Percentiles rank a stretch among this genome's conserved stretches.
Conservation (phyloP, 2,329 filamentous ascomycete species). For the Ascochyta clinopodiicola region DNA sequence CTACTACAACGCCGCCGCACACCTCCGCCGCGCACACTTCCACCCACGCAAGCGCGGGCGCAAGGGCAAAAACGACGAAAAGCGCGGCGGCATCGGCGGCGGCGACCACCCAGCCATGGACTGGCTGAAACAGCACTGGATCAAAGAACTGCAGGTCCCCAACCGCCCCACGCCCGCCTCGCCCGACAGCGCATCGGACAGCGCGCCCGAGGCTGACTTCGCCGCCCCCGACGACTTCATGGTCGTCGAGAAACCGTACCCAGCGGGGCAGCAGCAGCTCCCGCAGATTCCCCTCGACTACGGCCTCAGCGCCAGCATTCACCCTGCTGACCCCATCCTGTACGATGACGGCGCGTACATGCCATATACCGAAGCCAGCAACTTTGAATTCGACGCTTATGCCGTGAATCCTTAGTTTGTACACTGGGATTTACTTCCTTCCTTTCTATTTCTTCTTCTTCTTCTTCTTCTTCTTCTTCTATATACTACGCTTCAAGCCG, state of each 20-base stretch:
- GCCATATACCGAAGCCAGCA: slow-evolving; percentile 24
- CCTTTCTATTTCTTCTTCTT: slow-evolving; percentile 7
- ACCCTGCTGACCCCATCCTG: slow-evolving; percentile 27
- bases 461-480: background rate
- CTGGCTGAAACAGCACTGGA: slow-evolving; percentile 64
- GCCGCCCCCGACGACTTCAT: background rate
- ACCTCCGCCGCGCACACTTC: slow-evolving; percentile 88
- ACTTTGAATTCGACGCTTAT: slow-evolving; percentile 39
- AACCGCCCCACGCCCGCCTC: slow-evolving; percentile 28
- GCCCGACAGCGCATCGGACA: slow-evolving; percentile 33
- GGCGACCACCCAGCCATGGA: slow-evolving; percentile 69
- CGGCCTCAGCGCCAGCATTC: slow-evolving; percentile 26
- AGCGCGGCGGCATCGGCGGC: slow-evolving; percentile 66
- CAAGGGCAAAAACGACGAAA: slow-evolving; percentile 64
- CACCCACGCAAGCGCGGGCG: slow-evolving; percentile 68
- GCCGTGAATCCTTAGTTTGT: slow-evolving; percentile 22
- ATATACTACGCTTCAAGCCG: no score
- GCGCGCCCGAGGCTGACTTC: slow-evolving; percentile 2
- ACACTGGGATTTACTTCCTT: slow-evolving; percentile 3
- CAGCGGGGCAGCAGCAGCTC: slow-evolving; percentile 11
- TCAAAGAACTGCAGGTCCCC: slow-evolving; percentile 62
- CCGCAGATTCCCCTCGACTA: slow-evolving; percentile 11
- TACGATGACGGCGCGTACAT: slow-evolving; percentile 26
- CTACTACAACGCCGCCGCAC: slow-evolving; percentile 94
- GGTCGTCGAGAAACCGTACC: slow-evolving; percentile 1